Conservation (phyloP, 441 rosid species). For the Pelargonium fulgidum region DNA sequence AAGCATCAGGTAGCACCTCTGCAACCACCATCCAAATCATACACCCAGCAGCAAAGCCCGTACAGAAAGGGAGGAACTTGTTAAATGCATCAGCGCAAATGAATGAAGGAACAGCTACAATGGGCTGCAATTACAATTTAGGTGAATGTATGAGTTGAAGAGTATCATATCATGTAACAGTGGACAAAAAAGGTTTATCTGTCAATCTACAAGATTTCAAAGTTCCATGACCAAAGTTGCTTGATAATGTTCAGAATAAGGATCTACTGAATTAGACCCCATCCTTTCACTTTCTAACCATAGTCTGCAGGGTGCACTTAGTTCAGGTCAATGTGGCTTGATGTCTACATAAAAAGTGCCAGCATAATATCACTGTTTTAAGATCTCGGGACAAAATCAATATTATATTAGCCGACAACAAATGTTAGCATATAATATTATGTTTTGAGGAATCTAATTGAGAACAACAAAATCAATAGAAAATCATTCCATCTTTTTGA, state of each 20-base stretch:
- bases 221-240: neutral
- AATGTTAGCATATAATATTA: neutral
- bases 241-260: neutral
- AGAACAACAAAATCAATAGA: neutral
- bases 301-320: neutral
- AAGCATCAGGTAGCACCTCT: conserved; percentile 97
- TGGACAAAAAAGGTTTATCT: neutral
- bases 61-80: conserved; percentile 93
- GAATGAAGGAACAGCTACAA: conserved; percentile 95
- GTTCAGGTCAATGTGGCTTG: neutral
- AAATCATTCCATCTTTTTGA: too few species aligned
- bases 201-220: neutral
- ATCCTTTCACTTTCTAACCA: neutral
- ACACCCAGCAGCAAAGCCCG: conserved; percentile 99
- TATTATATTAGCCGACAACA: neutral
- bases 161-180: neutral
- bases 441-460: neutral
- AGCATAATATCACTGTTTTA: neutral
- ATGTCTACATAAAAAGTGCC: neutral
- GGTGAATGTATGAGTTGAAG: neutral
- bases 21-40: conserved; percentile 99
- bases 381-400: neutral
- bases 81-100: conserved; percentile 93
- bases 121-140: conserved; percentile 49
- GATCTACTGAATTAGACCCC: neutral